These are phyloP conservation scores for Paramyrothecium roridum DNA, from an alignment of 2,329 filamentous ascomycete species.

Conservation along the genomic window DNA sequence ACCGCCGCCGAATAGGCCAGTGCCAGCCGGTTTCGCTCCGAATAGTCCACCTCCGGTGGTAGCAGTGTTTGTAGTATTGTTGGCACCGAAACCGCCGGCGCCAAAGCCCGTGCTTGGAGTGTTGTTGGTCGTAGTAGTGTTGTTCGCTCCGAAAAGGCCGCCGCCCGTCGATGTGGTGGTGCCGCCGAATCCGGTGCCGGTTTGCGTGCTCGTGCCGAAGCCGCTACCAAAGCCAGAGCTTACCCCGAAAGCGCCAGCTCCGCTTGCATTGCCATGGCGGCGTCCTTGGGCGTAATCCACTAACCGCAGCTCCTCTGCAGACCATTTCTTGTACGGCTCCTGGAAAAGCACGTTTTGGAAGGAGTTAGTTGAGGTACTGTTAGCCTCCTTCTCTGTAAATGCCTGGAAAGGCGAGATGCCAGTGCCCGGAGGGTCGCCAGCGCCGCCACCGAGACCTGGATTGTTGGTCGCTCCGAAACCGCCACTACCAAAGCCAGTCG, in stretches of 20 bases:
- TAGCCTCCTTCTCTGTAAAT: constrained; percentile 70
- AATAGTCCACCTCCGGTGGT: constrained; percentile 35
- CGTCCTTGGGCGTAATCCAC: constrained; percentile 88
- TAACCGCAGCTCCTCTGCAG: constrained; percentile 77
- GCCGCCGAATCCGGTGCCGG: constrained; percentile 43
- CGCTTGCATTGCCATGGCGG: constrained; percentile 77
- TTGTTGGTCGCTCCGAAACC: constrained; percentile 43
- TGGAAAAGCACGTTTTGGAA: constrained; percentile 81
- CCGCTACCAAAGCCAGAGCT: constrained; percentile 49
- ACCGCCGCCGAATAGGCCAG: constrained; percentile 20
- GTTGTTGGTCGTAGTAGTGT: constrained; percentile 25
- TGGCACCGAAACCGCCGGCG: constrained; percentile 39
- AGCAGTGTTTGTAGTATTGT: constrained; percentile 16
- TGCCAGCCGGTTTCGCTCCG: constrained; percentile 20
- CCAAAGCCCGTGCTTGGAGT: constrained; percentile 19
- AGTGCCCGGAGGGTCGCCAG: constrained; percentile 66
- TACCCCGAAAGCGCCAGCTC: constrained; percentile 80
- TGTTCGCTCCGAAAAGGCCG: constrained; percentile 31
- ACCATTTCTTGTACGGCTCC: constrained; percentile 83
- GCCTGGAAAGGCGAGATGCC: constrained; percentile 66
- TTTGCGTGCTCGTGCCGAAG: constrained; percentile 37
- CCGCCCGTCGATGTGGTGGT: constrained; percentile 28
- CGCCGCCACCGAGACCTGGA: constrained; percentile 47
- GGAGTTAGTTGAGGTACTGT: constrained; percentile 52
- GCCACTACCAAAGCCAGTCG: constrained; percentile 26